Evolutionary conservation across 1,284 basidiomycete genomes (phyloP).

Genomic region (Mrakiaceae sp.): DNA sequence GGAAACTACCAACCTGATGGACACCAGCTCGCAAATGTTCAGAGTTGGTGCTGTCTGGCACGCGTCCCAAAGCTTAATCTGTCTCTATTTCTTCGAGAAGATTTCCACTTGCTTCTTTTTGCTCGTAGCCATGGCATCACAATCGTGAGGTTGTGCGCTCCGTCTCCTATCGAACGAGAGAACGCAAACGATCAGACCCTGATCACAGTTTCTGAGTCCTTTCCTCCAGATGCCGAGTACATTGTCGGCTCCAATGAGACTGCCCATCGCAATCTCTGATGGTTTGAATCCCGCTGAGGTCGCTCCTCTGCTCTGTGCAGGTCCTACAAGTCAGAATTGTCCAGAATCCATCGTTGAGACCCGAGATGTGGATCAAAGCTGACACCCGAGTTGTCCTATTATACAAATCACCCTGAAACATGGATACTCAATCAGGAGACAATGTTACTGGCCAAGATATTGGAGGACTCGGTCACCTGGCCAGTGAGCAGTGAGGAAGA

Average conservation of each 20-base stretch:
- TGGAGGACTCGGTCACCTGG: slow-evolving; percentile 22
- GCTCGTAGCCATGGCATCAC: background rate
- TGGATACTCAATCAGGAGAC: slow-evolving; percentile 27
- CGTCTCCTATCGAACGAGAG: too few relatives aligned
- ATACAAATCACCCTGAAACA: slow-evolving; percentile 34
- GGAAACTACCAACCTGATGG: too few relatives aligned
- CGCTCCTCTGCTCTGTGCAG: slow-evolving; percentile 38
- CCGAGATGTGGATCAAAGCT: too few relatives aligned
- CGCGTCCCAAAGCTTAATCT: too few relatives aligned
- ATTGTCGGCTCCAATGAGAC: slow-evolving; percentile 31
- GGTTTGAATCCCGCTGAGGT: slow-evolving; percentile 33
- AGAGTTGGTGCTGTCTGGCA: too few relatives aligned
- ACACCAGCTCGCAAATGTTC: too few relatives aligned
- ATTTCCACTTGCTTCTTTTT: background rate
- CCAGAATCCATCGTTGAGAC: too few relatives aligned
- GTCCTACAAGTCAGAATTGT: slow-evolving; percentile 11
- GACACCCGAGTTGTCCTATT: slow-evolving; percentile 21
- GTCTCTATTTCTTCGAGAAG: background rate
- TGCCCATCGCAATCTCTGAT: slow-evolving; percentile 26
- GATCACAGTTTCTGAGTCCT: background rate
- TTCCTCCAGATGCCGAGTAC: slow-evolving; percentile 25
- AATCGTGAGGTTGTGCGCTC: too few relatives aligned
- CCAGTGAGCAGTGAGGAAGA: background rate
- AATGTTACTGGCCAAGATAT: slow-evolving; percentile 35
- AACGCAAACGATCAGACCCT: too few relatives aligned